phyloP scores from a whole-genome alignment of 1,284 basidiomycete species.

The Athelia sp. region DNA sequence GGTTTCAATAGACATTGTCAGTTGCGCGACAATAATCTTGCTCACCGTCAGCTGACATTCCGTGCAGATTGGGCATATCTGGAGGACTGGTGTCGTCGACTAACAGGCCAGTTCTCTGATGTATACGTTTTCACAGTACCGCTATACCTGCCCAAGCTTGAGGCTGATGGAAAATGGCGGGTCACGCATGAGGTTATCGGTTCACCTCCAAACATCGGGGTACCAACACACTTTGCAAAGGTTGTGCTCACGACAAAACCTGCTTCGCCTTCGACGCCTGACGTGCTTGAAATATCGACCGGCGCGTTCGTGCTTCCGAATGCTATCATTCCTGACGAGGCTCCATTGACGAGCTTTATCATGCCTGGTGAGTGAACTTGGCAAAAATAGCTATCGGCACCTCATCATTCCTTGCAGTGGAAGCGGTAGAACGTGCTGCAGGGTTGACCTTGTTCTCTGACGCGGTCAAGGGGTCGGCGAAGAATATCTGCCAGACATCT shows the following conservation, averaged over 20 bases:
- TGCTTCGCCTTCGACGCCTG: constrained; percentile 66
- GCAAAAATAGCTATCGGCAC: background rate
- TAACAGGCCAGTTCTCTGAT: constrained; percentile 85
- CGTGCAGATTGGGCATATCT: constrained; percentile 88
- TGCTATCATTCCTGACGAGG: constrained; percentile 80
- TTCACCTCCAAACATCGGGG: constrained; percentile 81
- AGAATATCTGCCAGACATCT: constrained; percentile 83
- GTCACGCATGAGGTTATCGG: constrained; percentile 95
- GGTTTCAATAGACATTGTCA: constrained; percentile 98
- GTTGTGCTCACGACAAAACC: constrained; percentile 82
- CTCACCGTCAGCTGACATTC: constrained; percentile 64
- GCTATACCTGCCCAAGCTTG: constrained; percentile 87
- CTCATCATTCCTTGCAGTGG: constrained; percentile 47
- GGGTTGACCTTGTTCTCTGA: constrained; percentile 89
- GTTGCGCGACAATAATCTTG: too few relatives aligned
- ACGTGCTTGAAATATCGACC: constrained; percentile 71
- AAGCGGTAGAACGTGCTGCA: constrained; percentile 87
- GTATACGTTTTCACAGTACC: constrained; percentile 98
- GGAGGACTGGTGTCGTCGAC: constrained; percentile 91
- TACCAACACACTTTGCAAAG: constrained; percentile 98
- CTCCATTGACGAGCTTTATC: constrained; percentile 75
- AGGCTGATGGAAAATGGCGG: constrained; percentile 89
- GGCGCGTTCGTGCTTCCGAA: constrained; percentile 97
- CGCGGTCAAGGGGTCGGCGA: constrained; percentile 73
- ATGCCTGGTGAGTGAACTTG: constrained; percentile 60